Evolutionary conservation across 1,284 basidiomycete genomes (phyloP), one percentile per base, ranked within the genome.

Genomic region (Pascua guehoae): DNA sequence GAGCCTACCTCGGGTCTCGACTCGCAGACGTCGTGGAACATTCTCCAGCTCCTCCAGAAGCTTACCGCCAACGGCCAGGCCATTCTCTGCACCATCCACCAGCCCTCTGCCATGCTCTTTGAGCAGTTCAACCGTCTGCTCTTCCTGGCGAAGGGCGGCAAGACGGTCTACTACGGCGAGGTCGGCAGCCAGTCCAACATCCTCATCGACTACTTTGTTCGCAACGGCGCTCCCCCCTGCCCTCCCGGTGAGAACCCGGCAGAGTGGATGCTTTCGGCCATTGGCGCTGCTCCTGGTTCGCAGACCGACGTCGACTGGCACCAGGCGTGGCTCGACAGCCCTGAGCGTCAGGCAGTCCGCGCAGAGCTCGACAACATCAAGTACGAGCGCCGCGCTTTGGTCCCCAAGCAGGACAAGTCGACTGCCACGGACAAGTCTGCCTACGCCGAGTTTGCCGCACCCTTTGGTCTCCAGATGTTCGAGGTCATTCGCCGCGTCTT

Each of bases 231-330:
- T 0, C 51, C 62, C 24, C 51, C 53, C 5, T 58, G 66, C 50
- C 65, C 64, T 9, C 17, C 47, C 4, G 54, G 63, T 17, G 64
- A 57, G 46, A 72, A 71, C 54, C 70, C 71, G 9, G 69, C 69
- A 40, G 70, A 71, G 51, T 66, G 63, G 59, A 58, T 71, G 51
- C 56, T 72, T 7, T 68, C 76, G 47, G 86, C 85, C 36, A 88
- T 89, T 55, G 88, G 88, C 54, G 86, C 87, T 47, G 88, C 88
- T 40, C 81, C 86, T 39, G 81, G 83, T 24, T 66, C 66, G 12
- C 56, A 83, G 81, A 68, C 74, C 51, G 43, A 79, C 82, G 80
- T 83, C 42, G 87, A 90, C 65, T 91, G 88, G 88, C 85, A 86
- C 59, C 83, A 58, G 63, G 74, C 87, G 2, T 89, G 88, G 88